Percentiles rank a stretch among this genome's conserved stretches.
phyloP scores from a whole-genome alignment of 2,329 filamentous ascomycete species.

The Colletotrichum siamense region DNA sequence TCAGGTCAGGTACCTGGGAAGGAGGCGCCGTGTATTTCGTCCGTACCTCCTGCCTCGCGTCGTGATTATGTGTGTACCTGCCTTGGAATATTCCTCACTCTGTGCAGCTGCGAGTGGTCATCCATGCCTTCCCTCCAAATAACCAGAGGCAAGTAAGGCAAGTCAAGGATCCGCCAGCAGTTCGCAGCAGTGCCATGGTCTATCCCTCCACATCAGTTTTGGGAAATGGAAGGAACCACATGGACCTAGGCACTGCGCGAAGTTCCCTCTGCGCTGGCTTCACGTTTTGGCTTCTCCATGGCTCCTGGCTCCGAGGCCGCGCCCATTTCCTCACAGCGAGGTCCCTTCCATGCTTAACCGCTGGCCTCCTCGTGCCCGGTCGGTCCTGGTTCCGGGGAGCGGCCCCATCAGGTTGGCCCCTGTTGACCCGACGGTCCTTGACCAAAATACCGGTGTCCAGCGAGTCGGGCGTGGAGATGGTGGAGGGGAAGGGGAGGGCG shows the following conservation, averaged over 20 bases:
- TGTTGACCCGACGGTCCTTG: neutral
- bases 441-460: neutral
- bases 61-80: neutral
- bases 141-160: neutral
- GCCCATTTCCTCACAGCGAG: neutral
- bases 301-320: neutral
- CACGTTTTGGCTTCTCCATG: neutral
- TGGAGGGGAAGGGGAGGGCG: neutral
- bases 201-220: neutral
- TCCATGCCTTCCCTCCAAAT: neutral
- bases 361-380: neutral
- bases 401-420: neutral
- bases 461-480: neutral
- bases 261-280: neutral
- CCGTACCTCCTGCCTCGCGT: neutral
- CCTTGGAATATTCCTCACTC: neutral
- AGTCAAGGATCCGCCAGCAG: neutral
- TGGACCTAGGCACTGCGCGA: neutral
- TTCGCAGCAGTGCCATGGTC: neutral
- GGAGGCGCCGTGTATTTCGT: neutral
- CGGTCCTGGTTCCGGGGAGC: slow-evolving; percentile 8
- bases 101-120: neutral
- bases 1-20: neutral
- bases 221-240: neutral
- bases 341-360: neutral